Evolutionary conservation across 805 yeast species (phyloP).

Genomic region (Saccharomycopsis fibuligera): DNA sequence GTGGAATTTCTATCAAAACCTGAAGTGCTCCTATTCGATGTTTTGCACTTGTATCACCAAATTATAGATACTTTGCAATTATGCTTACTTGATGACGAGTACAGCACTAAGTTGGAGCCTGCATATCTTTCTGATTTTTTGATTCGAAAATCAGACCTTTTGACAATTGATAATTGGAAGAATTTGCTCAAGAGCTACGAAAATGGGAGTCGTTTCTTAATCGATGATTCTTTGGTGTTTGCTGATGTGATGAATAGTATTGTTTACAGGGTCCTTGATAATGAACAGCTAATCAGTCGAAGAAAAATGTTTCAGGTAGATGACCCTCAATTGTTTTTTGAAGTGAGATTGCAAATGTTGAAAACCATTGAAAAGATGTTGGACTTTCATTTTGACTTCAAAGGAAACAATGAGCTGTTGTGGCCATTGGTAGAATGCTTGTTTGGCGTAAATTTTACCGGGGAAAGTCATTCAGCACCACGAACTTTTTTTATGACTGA

Average conservation of each 20-base stretch:
- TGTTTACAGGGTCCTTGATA: not conserved
- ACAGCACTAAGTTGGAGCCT: conserved; percentile 4
- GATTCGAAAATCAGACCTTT: conserved; percentile 6
- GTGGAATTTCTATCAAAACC: not conserved
- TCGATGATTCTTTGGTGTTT: not conserved
- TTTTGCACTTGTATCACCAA: conserved; percentile 2
- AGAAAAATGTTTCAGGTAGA: not conserved
- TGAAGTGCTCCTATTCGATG: conserved; percentile 8
- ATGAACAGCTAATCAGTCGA: not conserved
- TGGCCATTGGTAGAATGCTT: conserved; percentile 15
- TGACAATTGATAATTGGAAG: conserved; percentile 15
- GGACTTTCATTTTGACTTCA: conserved; percentile 13
- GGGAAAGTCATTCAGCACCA: too few species aligned
- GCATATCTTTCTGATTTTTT: conserved; percentile 13
- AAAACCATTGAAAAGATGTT: conserved; percentile 3
- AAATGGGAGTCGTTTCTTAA: not conserved
- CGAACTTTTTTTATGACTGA: conserved; percentile 13
- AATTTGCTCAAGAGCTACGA: conserved; percentile 5
- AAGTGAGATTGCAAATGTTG: conserved; percentile 4
- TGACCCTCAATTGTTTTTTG: not conserved
- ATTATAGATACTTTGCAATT: conserved; percentile 12
- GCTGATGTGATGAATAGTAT: not conserved
- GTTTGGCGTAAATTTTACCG: conserved; percentile 9
- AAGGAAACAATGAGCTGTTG: conserved; percentile 11
- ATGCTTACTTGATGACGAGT: conserved; percentile 3